phyloP scores from a whole-genome alignment of 2,329 filamentous ascomycete species.

The Trichoderma koningiopsis region DNA sequence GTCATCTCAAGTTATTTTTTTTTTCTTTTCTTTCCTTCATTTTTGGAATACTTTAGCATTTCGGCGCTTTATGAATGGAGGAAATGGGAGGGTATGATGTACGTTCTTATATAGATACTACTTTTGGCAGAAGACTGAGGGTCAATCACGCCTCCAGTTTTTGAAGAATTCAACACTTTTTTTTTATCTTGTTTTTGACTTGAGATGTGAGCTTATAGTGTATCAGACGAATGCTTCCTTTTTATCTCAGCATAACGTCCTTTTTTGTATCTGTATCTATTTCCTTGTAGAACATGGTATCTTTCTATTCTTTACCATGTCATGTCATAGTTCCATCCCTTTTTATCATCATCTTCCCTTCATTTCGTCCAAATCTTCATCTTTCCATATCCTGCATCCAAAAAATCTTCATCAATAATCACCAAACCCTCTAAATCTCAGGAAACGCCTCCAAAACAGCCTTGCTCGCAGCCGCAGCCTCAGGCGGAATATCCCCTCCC shows the following conservation, averaged over 20 bases:
- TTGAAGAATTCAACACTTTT: background rate
- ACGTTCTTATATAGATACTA: background rate
- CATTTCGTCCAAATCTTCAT: background rate
- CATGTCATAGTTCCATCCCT: background rate
- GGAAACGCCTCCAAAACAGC: conserved; percentile 33
- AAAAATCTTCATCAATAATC: too few species aligned
- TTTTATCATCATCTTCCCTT: background rate
- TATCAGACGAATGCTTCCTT: background rate
- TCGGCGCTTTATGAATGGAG: background rate
- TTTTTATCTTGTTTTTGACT: background rate
- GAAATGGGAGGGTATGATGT: background rate
- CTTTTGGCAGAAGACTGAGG: background rate
- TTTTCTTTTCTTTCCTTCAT: background rate
- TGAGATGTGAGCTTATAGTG: background rate
- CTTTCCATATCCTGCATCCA: background rate
- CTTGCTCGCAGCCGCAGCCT: conserved; percentile 34
- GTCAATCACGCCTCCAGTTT: background rate
- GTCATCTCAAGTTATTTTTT: background rate
- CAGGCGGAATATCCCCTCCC: conserved; percentile 35
- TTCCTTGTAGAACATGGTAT: background rate
- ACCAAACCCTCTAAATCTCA: background rate
- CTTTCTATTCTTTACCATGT: background rate
- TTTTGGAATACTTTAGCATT: background rate
- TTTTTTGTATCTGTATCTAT: background rate
- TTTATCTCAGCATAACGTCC: background rate